These are phyloP conservation scores for Berkeleyomyces rouxiae DNA, from an alignment of 2,329 filamentous ascomycete species.

Conservation along the genomic window DNA sequence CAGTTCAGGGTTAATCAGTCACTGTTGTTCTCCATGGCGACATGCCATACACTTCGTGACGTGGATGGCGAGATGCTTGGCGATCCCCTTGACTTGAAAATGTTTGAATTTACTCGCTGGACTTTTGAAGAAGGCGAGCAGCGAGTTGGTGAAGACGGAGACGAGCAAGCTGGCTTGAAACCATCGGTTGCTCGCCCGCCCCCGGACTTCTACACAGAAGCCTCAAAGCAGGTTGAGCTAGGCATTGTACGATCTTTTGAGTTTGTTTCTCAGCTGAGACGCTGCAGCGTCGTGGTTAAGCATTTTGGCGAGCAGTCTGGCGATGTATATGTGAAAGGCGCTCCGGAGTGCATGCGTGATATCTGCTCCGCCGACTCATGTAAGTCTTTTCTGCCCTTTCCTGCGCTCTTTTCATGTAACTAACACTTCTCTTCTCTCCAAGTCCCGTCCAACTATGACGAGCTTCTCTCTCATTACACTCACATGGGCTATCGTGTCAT, in stretches of 20 bases:
- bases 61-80: conserved; percentile 82
- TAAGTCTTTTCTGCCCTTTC: conserved; percentile 25
- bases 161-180: conserved; percentile 57
- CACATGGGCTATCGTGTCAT: conserved; percentile 95
- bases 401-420: background rate
- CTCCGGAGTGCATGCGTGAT: conserved; percentile 88
- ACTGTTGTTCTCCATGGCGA: conserved; percentile 79
- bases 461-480: conserved; percentile 77
- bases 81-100: conserved; percentile 89
- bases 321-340: conserved; percentile 87
- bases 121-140: conserved; percentile 77
- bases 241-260: conserved; percentile 87
- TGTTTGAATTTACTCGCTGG: conserved; percentile 97
- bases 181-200: conserved; percentile 85
- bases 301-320: conserved; percentile 73
- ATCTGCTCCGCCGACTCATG: conserved; percentile 74
- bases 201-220: background rate
- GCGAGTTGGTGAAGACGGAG: conserved; percentile 49
- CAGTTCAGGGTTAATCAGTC: conserved; percentile 14
- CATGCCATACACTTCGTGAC: conserved; percentile 77
- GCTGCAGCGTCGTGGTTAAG: conserved; percentile 83
- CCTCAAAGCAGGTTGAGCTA: conserved; percentile 39
- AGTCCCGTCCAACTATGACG: conserved; percentile 80
- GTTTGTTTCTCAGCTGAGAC: conserved; percentile 80
- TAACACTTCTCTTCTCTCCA: background rate